Evolutionary conservation across 176 grass and related monocot genomes (phyloP).

Genomic region (Zoysia pacifica): DNA sequence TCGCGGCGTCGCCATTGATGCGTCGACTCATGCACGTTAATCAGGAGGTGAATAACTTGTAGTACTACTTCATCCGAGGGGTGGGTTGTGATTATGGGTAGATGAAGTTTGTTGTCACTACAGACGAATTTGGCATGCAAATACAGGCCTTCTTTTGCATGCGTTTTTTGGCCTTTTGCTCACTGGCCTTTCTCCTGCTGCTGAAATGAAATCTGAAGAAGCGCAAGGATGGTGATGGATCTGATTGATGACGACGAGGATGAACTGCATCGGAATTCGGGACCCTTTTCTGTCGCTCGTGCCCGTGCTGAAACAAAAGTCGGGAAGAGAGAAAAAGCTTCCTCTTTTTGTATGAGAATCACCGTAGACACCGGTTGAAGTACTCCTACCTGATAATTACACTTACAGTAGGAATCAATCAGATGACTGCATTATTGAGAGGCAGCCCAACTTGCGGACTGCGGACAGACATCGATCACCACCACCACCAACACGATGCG

Average conservation of each 20-base stretch:
- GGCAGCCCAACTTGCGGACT: too few species aligned
- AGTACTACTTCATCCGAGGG: too few species aligned
- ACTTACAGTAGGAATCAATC: too few species aligned
- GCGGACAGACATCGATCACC: too few species aligned
- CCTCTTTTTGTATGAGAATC: too few species aligned
- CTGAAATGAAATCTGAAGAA: background rate
- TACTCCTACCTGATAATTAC: too few species aligned
- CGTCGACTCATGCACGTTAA: background rate
- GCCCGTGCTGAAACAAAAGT: background rate
- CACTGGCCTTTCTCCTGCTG: background rate
- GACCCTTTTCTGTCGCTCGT: background rate
- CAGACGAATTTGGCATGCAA: slow-evolving; percentile 34
- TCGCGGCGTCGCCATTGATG: slow-evolving; percentile 13
- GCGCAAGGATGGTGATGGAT: background rate
- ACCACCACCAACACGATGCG: too few species aligned
- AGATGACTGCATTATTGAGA: too few species aligned
- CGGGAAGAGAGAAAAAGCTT: background rate
- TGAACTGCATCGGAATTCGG: slow-evolving; percentile 26
- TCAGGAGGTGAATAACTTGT: background rate
- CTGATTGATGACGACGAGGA: background rate
- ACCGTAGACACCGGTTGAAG: too few species aligned
- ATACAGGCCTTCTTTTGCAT: slow-evolving; percentile 21
- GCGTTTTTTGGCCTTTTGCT: background rate
- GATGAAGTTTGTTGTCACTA: background rate
- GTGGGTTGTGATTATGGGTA: background rate